A percentile compares a stretch with the other conserved stretches of the same genome.
Conservation (phyloP, 352 stramenopile genomes). For the Globisporangium megalacanthum region DNA sequence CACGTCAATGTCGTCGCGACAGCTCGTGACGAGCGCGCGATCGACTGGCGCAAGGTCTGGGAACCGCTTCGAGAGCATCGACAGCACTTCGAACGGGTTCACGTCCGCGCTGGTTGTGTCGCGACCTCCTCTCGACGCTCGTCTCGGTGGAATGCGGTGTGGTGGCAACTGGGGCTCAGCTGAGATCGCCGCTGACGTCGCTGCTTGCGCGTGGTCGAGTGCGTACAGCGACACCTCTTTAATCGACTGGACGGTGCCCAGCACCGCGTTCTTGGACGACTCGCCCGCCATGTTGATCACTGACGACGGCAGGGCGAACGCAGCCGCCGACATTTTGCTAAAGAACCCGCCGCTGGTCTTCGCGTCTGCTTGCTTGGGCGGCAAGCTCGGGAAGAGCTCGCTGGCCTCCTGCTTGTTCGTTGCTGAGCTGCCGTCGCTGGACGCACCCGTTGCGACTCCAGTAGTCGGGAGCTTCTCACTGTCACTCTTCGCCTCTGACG, state of each 20-base stretch:
- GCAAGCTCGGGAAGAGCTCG: constrained; percentile 6
- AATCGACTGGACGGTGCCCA: constrained; percentile 65
- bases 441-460: neutral
- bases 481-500: neutral
- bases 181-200: constrained; percentile 51
- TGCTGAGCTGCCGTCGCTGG: neutral
- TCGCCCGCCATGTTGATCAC: constrained; percentile 55
- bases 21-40: constrained; percentile 68
- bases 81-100: constrained; percentile 36
- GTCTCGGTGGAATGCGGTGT: constrained; percentile 10
- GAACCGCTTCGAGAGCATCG: constrained; percentile 74
- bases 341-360: constrained; percentile 49
- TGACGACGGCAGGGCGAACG: constrained; percentile 54
- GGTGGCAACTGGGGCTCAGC: constrained; percentile 34
- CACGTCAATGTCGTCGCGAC: constrained; percentile 34
- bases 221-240: constrained; percentile 74
- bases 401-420: constrained; percentile 4
- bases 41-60: constrained; percentile 69
- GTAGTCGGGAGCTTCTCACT: constrained; percentile 13
- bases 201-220: constrained; percentile 63
- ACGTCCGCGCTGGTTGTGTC: constrained; percentile 10
- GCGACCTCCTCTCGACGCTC: neutral
- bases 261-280: constrained; percentile 62
- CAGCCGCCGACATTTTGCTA: constrained; percentile 49
- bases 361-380: constrained; percentile 18